A percentile compares a stretch with the other conserved stretches of the same genome.
Evolutionary conservation across 805 yeast species (phyloP).

Genomic region (Kluyveromyces starmeri): DNA sequence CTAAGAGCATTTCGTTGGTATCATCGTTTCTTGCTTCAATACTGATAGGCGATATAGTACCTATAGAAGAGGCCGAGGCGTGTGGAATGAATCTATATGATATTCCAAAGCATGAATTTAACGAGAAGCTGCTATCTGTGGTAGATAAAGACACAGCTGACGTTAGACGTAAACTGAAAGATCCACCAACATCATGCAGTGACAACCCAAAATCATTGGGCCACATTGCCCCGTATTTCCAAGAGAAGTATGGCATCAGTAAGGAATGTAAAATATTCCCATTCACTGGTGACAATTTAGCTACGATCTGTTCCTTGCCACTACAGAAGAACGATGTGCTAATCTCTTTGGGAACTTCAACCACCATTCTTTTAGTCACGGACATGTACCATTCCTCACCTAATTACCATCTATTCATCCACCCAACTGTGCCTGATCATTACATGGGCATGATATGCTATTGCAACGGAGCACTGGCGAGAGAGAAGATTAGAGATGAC

Average conservation of each 20-base stretch:
- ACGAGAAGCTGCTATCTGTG: slow-evolving; percentile 43
- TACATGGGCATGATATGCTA: slow-evolving; percentile 96
- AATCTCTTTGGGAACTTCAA: slow-evolving; percentile 84
- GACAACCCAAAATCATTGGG: slow-evolving; percentile 38
- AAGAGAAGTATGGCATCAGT: slow-evolving; percentile 53
- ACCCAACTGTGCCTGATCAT: slow-evolving; percentile 67
- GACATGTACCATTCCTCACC: slow-evolving; percentile 69
- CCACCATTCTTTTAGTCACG: slow-evolving; percentile 77
- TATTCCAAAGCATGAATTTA: slow-evolving; percentile 46
- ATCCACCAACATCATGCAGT: slow-evolving; percentile 30
- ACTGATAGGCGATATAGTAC: slow-evolving; percentile 52
- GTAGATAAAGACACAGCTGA: slow-evolving; percentile 22
- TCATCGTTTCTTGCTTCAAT: slow-evolving; percentile 72
- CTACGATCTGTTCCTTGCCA: slow-evolving; percentile 79
- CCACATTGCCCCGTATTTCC: slow-evolving; percentile 49
- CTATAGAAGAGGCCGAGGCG: slow-evolving; percentile 75
- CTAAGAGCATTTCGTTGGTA: slow-evolving; percentile 60
- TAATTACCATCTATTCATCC: slow-evolving; percentile 76
- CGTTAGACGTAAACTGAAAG: slow-evolving; percentile 35
- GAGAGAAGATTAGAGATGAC: slow-evolving; percentile 65
- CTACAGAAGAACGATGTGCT: slow-evolving; percentile 66
- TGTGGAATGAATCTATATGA: slow-evolving; percentile 92
- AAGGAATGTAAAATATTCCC: slow-evolving; percentile 53
- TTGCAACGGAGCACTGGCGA: slow-evolving; percentile 81
- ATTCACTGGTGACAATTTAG: slow-evolving; percentile 87